Percentiles rank a stretch among this genome's conserved stretches.
phyloP scores from a whole-genome alignment of 306 rosid genomes.

The Ormosia emarginata region DNA sequence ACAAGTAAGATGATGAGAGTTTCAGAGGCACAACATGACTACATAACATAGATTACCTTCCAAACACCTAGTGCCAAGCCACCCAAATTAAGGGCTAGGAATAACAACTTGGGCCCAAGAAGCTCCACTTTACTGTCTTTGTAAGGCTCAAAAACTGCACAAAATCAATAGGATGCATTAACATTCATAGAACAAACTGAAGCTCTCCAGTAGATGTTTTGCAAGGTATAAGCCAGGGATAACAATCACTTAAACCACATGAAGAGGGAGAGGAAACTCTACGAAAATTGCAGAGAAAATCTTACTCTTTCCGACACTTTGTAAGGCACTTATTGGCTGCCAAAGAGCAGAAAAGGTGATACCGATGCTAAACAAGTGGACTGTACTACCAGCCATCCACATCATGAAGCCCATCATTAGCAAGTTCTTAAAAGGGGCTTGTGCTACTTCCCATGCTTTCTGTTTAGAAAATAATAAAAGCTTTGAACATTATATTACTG shows the following conservation, averaged over 20 bases:
- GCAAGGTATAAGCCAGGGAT: neutral
- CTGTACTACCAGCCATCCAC: slow-evolving; percentile 99
- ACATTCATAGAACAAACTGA: slow-evolving; percentile 6
- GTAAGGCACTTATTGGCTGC: slow-evolving; percentile 95
- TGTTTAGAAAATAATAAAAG: slow-evolving; percentile 27
- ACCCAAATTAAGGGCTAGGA: slow-evolving; percentile 91
- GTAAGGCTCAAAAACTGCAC: slow-evolving; percentile 97
- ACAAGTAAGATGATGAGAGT: neutral
- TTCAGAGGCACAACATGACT: neutral
- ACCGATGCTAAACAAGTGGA: slow-evolving; percentile 95
- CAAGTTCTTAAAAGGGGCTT: slow-evolving; percentile 94
- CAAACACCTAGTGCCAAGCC: slow-evolving; percentile 81
- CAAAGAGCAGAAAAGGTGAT: slow-evolving; percentile 98
- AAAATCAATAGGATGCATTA: neutral
- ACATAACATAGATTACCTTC: slow-evolving; percentile 45
- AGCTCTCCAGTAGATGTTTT: neutral
- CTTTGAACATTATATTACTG: neutral
- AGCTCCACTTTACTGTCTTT: slow-evolving; percentile 92
- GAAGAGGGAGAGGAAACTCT: too few relatives aligned
- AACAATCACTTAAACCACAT: too few relatives aligned
- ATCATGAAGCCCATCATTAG: slow-evolving; percentile 99
- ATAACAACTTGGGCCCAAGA: slow-evolving; percentile 84
- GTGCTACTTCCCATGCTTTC: slow-evolving; percentile 99
- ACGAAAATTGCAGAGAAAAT: neutral
- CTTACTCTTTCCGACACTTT: slow-evolving; percentile 86